Percentiles rank a stretch among this genome's conserved stretches.
phyloP scores from a whole-genome alignment of 2,329 filamentous ascomycete species.

The Trichoderma asperellum region DNA sequence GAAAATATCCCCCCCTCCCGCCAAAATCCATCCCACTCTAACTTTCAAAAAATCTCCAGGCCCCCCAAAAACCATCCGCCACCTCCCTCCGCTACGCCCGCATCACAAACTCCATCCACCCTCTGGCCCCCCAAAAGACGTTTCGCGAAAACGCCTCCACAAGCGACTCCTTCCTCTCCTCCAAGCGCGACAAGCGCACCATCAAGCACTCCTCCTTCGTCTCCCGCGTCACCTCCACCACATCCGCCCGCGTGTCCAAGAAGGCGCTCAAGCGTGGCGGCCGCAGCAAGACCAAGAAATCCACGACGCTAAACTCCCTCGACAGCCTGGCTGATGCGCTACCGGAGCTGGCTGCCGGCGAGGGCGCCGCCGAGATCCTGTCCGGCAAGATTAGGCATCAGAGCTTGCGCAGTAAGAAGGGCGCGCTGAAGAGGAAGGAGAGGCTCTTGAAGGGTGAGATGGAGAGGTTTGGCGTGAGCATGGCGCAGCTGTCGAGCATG shows the following conservation, averaged over 20 bases:
- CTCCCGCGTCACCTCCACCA: constrained; percentile 70
- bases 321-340: constrained; percentile 79
- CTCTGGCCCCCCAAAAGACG: constrained; percentile 55
- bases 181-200: constrained; percentile 80
- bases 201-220: constrained; percentile 83
- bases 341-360: constrained; percentile 60
- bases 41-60: too few relatives aligned
- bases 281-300: constrained; percentile 54
- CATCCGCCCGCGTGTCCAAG: constrained; percentile 34
- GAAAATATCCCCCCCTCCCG: not conserved
- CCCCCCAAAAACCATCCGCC: constrained; percentile 58
- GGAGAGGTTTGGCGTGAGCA: constrained; percentile 79
- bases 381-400: constrained; percentile 69
- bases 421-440: constrained; percentile 82
- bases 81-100: constrained; percentile 60
- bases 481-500: constrained; percentile 70
- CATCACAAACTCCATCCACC: constrained; percentile 53
- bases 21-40: too few relatives aligned
- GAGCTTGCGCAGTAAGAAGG: constrained; percentile 74
- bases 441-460: constrained; percentile 79
- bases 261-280: constrained; percentile 29
- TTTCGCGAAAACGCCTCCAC: constrained; percentile 57
- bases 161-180: constrained; percentile 64
- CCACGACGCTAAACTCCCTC: constrained; percentile 78
- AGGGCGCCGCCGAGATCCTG: constrained; percentile 50